Evolutionary conservation across 2,329 filamentous ascomycete species (phyloP), one percentile per base, ranked within the genome.

Genomic region (Scedosporium apiospermum): DNA sequence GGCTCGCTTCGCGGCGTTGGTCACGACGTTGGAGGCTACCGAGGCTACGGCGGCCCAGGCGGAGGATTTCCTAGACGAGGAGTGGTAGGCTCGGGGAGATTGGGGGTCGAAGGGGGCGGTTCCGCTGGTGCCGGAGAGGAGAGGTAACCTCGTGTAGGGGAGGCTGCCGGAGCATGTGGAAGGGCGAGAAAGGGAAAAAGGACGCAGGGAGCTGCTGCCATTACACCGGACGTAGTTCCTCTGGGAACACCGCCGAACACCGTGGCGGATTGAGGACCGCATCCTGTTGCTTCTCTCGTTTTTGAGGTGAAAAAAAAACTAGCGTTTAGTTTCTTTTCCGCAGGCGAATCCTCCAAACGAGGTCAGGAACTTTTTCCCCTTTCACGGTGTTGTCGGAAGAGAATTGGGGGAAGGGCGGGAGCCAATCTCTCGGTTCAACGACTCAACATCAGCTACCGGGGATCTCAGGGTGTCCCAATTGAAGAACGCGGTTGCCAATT

Each of bases 41-140:
- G 84, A 83, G 18, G 91, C 88, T 6, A 89, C 89, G 55, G 90
- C 88, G 2, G 87, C 88, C 82, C 89, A 91, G 59, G 87, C 86
- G n/a, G 88, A 92, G 30, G 78, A 76, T 27, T 76, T 74, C 57
- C 70, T 74, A 6, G 75, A 69, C 6, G 76, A 78, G 16, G 75
- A 75, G 68, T 84, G 82, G 64, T 57, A 57, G 12, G 46, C 26
- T 27, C 59, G 26, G 10, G 12, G 27, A 5, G 42, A 12, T 26
- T n/a, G 26, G 14, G 44, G 44, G 21, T 16, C 21, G 55, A 57
- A 30, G 26, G 21, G 6, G 23, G 55, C 30, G 55, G 26, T 57
- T 30, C 26, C 30, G 57, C 18, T 16, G 34, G 7, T 38, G 6
- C 44, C 44, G 44, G 18, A 9, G 4, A 26, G 21, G 38, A 55